A percentile compares a stretch with the other conserved stretches of the same genome.
These are phyloP conservation scores for Jacaranda mimosifolia DNA, from an alignment of 257 asterid species.

Conservation along the genomic window DNA sequence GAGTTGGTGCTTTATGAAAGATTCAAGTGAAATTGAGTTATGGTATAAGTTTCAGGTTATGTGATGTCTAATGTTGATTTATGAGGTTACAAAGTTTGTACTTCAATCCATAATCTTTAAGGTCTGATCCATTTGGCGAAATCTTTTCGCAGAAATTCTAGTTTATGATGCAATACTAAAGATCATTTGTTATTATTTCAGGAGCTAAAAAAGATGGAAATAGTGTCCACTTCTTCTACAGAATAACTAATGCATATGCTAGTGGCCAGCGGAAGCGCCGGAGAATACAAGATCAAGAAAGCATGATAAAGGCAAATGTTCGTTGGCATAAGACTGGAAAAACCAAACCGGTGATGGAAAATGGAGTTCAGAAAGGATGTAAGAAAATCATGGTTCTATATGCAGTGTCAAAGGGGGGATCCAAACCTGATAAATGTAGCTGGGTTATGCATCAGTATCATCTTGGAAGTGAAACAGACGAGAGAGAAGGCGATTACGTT, in stretches of 20 bases:
- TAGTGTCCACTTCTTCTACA: conserved; percentile 78
- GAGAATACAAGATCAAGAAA: conserved; percentile 54
- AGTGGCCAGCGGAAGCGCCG: conserved; percentile 89
- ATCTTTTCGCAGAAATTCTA: background rate
- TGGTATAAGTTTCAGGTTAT: background rate
- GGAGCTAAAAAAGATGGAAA: conserved; percentile 92
- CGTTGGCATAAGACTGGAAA: conserved; percentile 98
- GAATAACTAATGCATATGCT: conserved; percentile 69
- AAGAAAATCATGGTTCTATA: conserved; percentile 96
- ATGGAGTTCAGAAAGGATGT: conserved; percentile 71
- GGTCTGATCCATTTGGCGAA: conserved; percentile 2
- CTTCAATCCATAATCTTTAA: too few species aligned
- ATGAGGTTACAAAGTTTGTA: too few species aligned
- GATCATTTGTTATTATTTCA: conserved; percentile 30
- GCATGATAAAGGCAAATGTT: conserved; percentile 39
- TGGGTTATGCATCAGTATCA: conserved; percentile 99
- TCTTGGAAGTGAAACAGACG: conserved; percentile 75
- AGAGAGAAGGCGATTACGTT: conserved; percentile 73
- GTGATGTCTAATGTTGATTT: too few species aligned
- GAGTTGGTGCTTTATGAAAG: conserved; percentile 27
- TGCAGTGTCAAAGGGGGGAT: conserved; percentile 53
- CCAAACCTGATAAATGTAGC: conserved; percentile 68
- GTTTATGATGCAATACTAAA: conserved; percentile 4
- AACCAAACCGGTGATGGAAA: conserved; percentile 66
- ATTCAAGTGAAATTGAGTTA: background rate